These are phyloP conservation scores for Xanthoconium stramineum DNA, from an alignment of 768 basidiomycete species.

Conservation along the genomic window DNA sequence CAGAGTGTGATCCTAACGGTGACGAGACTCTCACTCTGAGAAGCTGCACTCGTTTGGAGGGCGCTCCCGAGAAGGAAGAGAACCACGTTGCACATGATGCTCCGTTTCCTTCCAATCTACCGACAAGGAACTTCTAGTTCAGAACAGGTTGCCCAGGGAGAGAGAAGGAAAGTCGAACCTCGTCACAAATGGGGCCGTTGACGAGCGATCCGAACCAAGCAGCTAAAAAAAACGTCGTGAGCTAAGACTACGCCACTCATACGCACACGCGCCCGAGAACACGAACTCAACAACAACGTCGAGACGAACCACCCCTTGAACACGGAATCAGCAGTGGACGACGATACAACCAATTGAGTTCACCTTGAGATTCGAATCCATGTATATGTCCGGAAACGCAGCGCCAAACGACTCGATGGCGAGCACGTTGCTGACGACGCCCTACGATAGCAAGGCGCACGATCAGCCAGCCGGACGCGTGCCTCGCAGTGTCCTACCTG, in stretches of 20 bases:
- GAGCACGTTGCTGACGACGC: constrained; percentile 32
- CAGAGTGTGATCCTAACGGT: too few relatives aligned
- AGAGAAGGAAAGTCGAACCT: constrained; percentile 9
- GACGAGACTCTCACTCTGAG: constrained; percentile 14
- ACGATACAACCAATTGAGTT: background rate
- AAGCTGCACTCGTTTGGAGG: constrained; percentile 30
- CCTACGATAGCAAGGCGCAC: constrained; percentile 12
- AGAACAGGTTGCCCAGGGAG: too few relatives aligned
- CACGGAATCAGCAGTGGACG: background rate
- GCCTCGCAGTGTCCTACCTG: constrained; percentile 15
- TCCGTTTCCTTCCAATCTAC: constrained; percentile 28
- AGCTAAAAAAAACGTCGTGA: constrained; percentile 20
- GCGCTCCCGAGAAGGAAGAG: constrained; percentile 30
- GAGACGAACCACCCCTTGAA: constrained; percentile 33
- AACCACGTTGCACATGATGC: constrained; percentile 27
- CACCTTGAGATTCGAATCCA: constrained; percentile 27
- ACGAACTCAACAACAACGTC: constrained; percentile 26
- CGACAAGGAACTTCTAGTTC: background rate
- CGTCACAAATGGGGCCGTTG: constrained; percentile 33
- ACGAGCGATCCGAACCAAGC: constrained; percentile 30
- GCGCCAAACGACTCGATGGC: constrained; percentile 34
- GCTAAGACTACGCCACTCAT: background rate
- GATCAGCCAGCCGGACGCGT: background rate
- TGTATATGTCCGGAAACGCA: constrained; percentile 30
- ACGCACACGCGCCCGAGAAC: background rate